These are phyloP conservation scores for Alternaria incomplexa DNA, from an alignment of 2,329 filamentous ascomycete species.

Conservation along the genomic window DNA sequence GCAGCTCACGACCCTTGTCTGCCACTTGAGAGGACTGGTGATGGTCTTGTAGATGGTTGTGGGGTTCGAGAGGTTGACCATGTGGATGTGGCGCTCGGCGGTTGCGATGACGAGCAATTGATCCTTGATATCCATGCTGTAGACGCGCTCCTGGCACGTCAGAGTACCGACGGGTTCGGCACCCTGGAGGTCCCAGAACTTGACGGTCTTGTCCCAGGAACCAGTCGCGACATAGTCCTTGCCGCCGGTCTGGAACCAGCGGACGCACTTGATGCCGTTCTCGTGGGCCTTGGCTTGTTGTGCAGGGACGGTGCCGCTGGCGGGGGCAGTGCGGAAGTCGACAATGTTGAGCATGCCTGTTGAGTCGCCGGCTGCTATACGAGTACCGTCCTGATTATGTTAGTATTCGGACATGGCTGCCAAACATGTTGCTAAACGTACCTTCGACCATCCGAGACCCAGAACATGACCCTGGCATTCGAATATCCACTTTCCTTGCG, in stretches of 20 bases:
- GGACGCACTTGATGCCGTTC: slow-evolving; percentile 77
- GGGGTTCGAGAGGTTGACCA: slow-evolving; percentile 88
- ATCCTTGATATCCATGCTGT: slow-evolving; percentile 89
- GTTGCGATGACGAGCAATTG: slow-evolving; percentile 90
- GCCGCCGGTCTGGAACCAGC: slow-evolving; percentile 66
- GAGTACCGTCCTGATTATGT: slow-evolving; percentile 77
- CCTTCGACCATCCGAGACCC: slow-evolving; percentile 85
- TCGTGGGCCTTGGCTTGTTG: slow-evolving; percentile 76
- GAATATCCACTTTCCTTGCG: slow-evolving; percentile 83
- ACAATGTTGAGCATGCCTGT: slow-evolving; percentile 91
- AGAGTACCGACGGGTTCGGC: slow-evolving; percentile 70
- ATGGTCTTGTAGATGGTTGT: slow-evolving; percentile 94
- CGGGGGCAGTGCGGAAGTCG: slow-evolving; percentile 67
- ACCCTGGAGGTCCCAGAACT: slow-evolving; percentile 81
- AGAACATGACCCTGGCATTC: slow-evolving; percentile 83
- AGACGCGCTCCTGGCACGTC: slow-evolving; percentile 77
- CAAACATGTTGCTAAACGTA: slow-evolving; percentile 53
- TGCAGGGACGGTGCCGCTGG: slow-evolving; percentile 31
- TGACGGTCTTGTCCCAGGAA: slow-evolving; percentile 88
- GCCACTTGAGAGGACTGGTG: slow-evolving; percentile 96
- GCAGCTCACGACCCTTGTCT: slow-evolving; percentile 93
- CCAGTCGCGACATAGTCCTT: slow-evolving; percentile 88
- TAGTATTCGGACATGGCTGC: slow-evolving; percentile 3
- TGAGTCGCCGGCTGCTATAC: slow-evolving; percentile 84
- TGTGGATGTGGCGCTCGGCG: slow-evolving; percentile 94